Evolutionary conservation across 2,329 filamentous ascomycete species (phyloP).

Genomic region (Hypoxylon sp.): DNA sequence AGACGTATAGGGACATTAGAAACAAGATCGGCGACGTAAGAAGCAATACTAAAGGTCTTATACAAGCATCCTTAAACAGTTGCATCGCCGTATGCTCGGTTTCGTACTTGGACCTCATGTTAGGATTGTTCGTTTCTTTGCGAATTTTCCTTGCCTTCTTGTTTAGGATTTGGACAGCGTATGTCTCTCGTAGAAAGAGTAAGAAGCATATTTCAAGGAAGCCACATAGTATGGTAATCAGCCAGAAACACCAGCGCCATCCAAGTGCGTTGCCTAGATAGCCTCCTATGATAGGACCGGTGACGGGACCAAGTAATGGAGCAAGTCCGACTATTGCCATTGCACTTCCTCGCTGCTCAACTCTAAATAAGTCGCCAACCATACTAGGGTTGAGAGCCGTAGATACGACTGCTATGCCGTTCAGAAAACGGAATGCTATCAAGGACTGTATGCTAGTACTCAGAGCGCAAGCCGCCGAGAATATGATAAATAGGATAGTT

Average conservation of each 20-base stretch:
- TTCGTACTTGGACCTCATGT: not conserved
- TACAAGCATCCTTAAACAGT: not conserved
- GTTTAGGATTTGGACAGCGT: slow-evolving; percentile 28
- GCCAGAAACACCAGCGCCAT: slow-evolving; percentile 37
- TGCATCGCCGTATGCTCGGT: not conserved
- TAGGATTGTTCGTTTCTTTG: slow-evolving; percentile 25
- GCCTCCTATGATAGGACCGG: slow-evolving; percentile 31
- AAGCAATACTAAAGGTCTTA: not conserved
- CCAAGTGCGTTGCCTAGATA: slow-evolving; percentile 21
- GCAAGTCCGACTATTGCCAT: slow-evolving; percentile 28
- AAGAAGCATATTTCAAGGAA: slow-evolving; percentile 30
- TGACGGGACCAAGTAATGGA: slow-evolving; percentile 27
- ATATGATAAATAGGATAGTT: slow-evolving; percentile 25
- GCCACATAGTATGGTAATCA: slow-evolving; percentile 30
- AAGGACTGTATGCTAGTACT: slow-evolving; percentile 26
- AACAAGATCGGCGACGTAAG: not conserved
- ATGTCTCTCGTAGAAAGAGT: slow-evolving; percentile 28
- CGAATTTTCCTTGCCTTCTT: slow-evolving; percentile 15
- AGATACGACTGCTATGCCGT: slow-evolving; percentile 18
- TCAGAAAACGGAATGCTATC: slow-evolving; percentile 32
- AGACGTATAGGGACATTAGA: slow-evolving; percentile 21
- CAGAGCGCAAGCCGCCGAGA: slow-evolving; percentile 24
- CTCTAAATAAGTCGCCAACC: slow-evolving; percentile 26
- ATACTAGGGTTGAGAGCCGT: slow-evolving; percentile 24
- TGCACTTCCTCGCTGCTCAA: slow-evolving; percentile 30